Base-by-base conservation (phyloP, 768 basidiomycete genomes). In the Strobilomyces dryophilus region DNA sequence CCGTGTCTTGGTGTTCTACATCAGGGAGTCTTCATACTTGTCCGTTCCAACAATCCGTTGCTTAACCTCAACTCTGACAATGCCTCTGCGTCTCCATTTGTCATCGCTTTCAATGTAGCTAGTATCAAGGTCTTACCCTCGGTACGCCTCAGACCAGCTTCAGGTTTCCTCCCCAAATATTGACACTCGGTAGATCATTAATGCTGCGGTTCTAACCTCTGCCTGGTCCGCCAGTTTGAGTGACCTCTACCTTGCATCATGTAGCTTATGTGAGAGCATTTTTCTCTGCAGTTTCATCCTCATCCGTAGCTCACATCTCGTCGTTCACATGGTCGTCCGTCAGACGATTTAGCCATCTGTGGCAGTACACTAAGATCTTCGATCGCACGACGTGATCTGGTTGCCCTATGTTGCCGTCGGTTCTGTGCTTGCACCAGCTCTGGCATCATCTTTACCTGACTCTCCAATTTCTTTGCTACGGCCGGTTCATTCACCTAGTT, bases 281-380 rank as follows among this genome's bases (percentile, higher is more conserved):
- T 11, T 12, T 35, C 14, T 14, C 10, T 0, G 8, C 15, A 4
- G n/a, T 4, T 2, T 6, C 11, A 14, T 6, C 9, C 6, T 8
- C 6, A 24, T 24, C 24, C 24, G 12, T 26, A 20, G 26, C 17
- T 2, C 64, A 26, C 24, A 24, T 4, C 24, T 4, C 24, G 4
- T 24, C 24, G 4, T 24, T 24, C 24, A 24, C 24, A 24, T 4
- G 2, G 2, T 56, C 31, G 65, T 70, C 53, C 49, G 71, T 1
- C 71, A 83, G 57, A 84, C 57, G 79, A 78, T 57, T 74, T 85
- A 81, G 24, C 24, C 4, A 24, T 24, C 24, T 24, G 24, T 24
- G 24, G 24, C 24, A 24, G 24, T 24, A 4, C 83, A 0, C 84
- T 83, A 4, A 73, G 46, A 61, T 84, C 43, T 83, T 85, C 51